Evolutionary conservation across 2,329 filamentous ascomycete species (phyloP), one percentile per base, ranked within the genome.

Genomic region (Fusarium penzigii): DNA sequence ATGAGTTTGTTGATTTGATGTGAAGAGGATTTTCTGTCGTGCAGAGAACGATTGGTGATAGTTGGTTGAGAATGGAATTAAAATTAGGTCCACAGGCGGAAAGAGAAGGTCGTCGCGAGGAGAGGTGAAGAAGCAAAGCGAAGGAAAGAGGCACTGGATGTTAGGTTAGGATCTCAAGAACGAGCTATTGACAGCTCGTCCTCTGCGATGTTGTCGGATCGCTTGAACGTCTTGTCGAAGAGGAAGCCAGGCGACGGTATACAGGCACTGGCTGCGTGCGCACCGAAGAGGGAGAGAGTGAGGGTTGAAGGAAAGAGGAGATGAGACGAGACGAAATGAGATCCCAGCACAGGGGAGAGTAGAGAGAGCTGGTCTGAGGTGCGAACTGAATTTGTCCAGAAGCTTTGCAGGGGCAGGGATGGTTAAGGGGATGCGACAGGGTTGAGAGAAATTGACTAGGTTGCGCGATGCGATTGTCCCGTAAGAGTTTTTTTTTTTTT

Each of bases 61-160:
- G 61, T 65, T 65, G 61, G 59, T 53, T 45, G 48, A 48, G 52
- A 48, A 64, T 65, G 65, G 63, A 53, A 62, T 63, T 65, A 65
- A 46, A 49, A 64, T 65, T 64, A 64, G 36, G 51, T 47, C 58
- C 49, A 42, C 49, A 25, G 32, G 49, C 54, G 55, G 55, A 54
- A 56, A 59, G 58, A 46, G 60, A 62, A 47, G 32, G 32, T 36
- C 46, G 59, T 59, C 53, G 59, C 46, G 48, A 56, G 57, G 48
- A 34, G 47, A 17, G 36, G 13, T 36, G 10, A 36, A 12, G 32
- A 14, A 11, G 32, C 32, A 36, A 52, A 54, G 40, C 45, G 51
- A 65, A 57, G 48, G 55, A 64, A 57, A 48, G 51, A 57, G 51
- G 42, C 48, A 48, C 59, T 57, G 48, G 61, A 55, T 44, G 49